Base-by-base conservation (phyloP, 2,329 filamentous ascomycete genomes). In the Aureobasidium sp. region DNA sequence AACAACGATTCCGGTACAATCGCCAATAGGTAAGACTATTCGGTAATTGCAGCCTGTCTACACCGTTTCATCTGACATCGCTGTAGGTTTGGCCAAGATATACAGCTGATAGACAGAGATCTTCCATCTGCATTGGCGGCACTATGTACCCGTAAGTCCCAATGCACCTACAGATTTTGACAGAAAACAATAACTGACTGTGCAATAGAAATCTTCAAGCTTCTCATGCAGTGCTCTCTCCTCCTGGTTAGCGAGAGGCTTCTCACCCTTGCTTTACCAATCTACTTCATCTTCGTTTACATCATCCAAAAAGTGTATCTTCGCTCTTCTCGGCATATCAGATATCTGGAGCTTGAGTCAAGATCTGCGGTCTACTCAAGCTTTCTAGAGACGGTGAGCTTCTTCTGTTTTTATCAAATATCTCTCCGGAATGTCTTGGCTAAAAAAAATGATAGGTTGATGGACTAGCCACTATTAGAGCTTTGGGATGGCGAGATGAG, bases 341-440 rank as follows among this genome's bases (percentile, higher is more conserved):
- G 79, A 45, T 70, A 78, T 24, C 64, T 80, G 6, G 78, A 81
- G 59, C 67, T 80, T 0, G 77, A 80, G 60, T 66, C 70, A 21
- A 74, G 75, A 54, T 69, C 71, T 0, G 74, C 75, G 1, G 65
- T 79, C 0, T 76, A 74, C 57, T 45, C 50, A 11, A 48, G 37
- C 14, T 38, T 42, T n/a, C n/a, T 44, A 12, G 50, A 53, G 7
- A 45, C 50, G 4, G 40, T 44, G 7, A 27, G 40, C 29, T 12
- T 4, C 24, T 22, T 2, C 19, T 12, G 7, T 12, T 2, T 27
- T 25, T 29, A 10, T 27, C 4, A 17, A 3, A 6, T 11, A 27
- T 27, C 10, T 11, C 16, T 29, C 16, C 16, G 57, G 3, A 72
- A 74, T 0, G 72, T 79, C 40, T 78, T 79, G 56, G 64, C 71